Base-by-base conservation (phyloP, 768 basidiomycete species). In the Leccinum longicurvipes region DNA sequence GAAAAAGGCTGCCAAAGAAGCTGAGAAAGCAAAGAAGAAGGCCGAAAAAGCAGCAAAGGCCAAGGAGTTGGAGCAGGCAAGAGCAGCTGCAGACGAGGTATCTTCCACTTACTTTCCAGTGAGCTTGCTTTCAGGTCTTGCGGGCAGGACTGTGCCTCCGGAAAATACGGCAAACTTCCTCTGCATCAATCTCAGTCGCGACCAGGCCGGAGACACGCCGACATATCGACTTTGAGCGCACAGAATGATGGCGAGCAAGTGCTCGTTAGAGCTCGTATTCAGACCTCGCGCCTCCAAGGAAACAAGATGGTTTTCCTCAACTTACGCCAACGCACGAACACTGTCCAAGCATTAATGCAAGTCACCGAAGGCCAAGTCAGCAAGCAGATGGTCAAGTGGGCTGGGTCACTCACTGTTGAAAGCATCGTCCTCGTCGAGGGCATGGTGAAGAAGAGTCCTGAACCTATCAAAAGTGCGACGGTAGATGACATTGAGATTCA, bases 381-480 rank as follows among this genome's bases (percentile, higher is more conserved):
- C 59, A 98, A 95, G 74, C 94, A 96, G 70, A 99, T 99, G 97
- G 83, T 93, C 36, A 97, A 93, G 73, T 98, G 90, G 89, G 83
- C 87, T 17, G 85, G 85, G 19, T 68, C 82, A 24, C 74, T 98
- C 49, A 77, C 86, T 25, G 82, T 82, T 64, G 97, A 99, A 76
- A 91, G 88, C 56, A 94, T 99, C 65, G 87, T 98, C 6, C 82
- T 95, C 23, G 88, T 96, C 6, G 88, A 94, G 72, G 96, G 93
- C 36, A 66, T 78, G 51, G 89, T 95, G 42, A 83, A 85, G 69
- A 87, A 84, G 71, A 83, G 87, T 31, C 85, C 83, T 1, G 89
- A 90, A 65, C 79, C 77, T n/a, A 91, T 99, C 74, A 96, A 96
- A 77, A 93, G 91, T 61, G 92, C 93, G 36, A 88, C 85, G 6